These are phyloP conservation scores for Ascomycota sp. DNA, from an alignment of 2,329 filamentous ascomycete species.

Conservation along the genomic window DNA sequence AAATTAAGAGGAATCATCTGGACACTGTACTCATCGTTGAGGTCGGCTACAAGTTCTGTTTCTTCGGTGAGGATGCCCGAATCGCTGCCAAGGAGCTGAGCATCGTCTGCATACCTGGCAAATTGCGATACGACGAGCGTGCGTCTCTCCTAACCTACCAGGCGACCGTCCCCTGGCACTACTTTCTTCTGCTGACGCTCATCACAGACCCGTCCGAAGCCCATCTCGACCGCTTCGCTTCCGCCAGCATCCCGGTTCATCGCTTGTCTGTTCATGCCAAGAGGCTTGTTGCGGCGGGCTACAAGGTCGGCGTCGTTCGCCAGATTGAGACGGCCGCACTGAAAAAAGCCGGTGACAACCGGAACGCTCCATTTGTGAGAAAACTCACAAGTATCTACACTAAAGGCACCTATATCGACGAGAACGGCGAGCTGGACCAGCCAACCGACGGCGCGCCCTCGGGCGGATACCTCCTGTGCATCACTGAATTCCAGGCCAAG, in stretches of 20 bases:
- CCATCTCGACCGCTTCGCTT: constrained; percentile 79
- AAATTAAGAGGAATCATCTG: constrained; percentile 79
- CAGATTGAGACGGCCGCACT: constrained; percentile 90
- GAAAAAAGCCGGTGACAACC: constrained; percentile 88
- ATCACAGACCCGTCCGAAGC: constrained; percentile 60
- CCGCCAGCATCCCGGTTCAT: constrained; percentile 86
- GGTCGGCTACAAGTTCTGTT: constrained; percentile 94
- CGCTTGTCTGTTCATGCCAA: constrained; percentile 86
- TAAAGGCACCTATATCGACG: constrained; percentile 93
- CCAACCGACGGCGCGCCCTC: constrained; percentile 25
- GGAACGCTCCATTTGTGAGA: constrained; percentile 76
- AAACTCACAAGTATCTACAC: constrained; percentile 95
- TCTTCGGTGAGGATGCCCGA: constrained; percentile 89
- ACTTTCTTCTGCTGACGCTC: background rate
- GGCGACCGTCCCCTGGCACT: background rate
- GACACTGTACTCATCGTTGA: constrained; percentile 84
- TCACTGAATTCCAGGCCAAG: constrained; percentile 71
- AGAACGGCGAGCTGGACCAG: constrained; percentile 59
- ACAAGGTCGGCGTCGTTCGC: constrained; percentile 89
- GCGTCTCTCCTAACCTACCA: constrained; percentile 3
- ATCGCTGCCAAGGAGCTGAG: constrained; percentile 75
- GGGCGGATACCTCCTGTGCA: constrained; percentile 79
- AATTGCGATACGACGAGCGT: constrained; percentile 83
- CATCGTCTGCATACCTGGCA: constrained; percentile 93
- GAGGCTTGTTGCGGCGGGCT: constrained; percentile 71